Base-by-base conservation (phyloP, 2,329 filamentous ascomycete genomes). In the Sclerotinia spermophila region DNA sequence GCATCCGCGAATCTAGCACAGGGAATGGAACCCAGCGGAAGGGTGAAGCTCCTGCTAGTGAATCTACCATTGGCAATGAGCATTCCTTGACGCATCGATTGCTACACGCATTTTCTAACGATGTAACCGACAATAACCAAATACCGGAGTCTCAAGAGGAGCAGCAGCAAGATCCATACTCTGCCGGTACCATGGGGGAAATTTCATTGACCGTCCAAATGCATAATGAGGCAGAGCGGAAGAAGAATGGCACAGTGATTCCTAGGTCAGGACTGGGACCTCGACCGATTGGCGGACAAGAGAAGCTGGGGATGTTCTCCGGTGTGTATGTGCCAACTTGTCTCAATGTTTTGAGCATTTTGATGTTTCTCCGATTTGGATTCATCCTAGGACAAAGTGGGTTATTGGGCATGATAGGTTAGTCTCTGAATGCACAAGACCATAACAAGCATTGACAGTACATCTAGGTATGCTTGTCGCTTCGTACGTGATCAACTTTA, bases 341-440 rank as follows among this genome's bases (percentile, higher is more conserved):
- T 72, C 84, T 96, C 75, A 97, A 96, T 80, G 93, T 97, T 56
- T 82, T 96, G 74, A 95, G 92, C 76, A 96, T 97, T 80, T 86
- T 97, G 73, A 96, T 97, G 92, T 97, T 97, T 81, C 84, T 97
- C 76, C 88, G 93, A 33, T 97, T 97, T 79, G 93, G 93, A 33
- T 89, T 93, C 76, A 92, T 97, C 71, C 84, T 96, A 33, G 93
- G 93, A 72, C 38, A 71, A 53, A 51, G 64, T 68, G 69, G 69
- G 67, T 40, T 71, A 19, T 11, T 71, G 44, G 68, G 73, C 68
- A 69, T 71, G 45, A 45, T 65, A 61, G 62, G 68, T 68, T 44
- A 45, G 69, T 68, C 30, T 56, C n/a, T 30, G 19, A 59, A 40
- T 48, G 24, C 40, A 21, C 8, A 58, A 58, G 15, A 27, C 10